A percentile compares a stretch with the other conserved stretches of the same genome.
Conservation (phyloP, 805 yeast species). For the Hermanozyma aechmeae region DNA sequence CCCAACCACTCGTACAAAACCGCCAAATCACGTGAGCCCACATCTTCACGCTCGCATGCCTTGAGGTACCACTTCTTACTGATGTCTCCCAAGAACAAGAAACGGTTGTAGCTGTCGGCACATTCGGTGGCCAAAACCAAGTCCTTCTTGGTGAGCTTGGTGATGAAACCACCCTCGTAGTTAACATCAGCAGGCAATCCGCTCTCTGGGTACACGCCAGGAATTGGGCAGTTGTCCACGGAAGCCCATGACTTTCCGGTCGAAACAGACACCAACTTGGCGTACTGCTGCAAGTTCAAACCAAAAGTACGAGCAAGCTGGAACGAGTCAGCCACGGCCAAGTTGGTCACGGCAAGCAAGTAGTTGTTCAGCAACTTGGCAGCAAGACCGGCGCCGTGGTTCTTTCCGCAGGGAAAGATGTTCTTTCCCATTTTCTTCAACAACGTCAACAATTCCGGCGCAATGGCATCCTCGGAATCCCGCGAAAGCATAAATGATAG, state of each 20-base stretch:
- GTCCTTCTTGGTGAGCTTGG: conserved; percentile 36
- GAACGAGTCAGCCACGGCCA: conserved; percentile 48
- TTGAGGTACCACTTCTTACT: conserved; percentile 32
- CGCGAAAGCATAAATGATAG: conserved; percentile 45
- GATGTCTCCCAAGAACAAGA: conserved; percentile 29
- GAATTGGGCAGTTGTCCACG: conserved; percentile 45
- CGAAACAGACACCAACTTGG: conserved; percentile 41
- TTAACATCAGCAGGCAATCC: conserved; percentile 36
- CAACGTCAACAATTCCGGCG: conserved; percentile 20
- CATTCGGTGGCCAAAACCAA: conserved; percentile 33
- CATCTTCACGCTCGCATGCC: conserved; percentile 32
- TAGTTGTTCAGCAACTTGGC: conserved; percentile 48
- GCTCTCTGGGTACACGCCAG: conserved; percentile 33
- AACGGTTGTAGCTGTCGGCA: conserved; percentile 24
- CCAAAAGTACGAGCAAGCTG: conserved; percentile 42
- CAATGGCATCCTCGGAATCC: conserved; percentile 15
- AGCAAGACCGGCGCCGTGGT: conserved; percentile 44
- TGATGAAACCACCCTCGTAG: conserved; percentile 41
- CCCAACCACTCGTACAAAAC: conserved; percentile 37
- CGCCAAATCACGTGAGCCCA: conserved; percentile 32
- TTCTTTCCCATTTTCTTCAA: conserved; percentile 38
- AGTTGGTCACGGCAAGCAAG: conserved; percentile 41
- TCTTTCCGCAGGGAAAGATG: conserved; percentile 38
- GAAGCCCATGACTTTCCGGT: conserved; percentile 49
- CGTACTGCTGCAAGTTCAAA: conserved; percentile 36